Percentiles rank a stretch among this genome's conserved stretches.
Conservation (phyloP, 768 basidiomycete species). For the Suillus hirtellus region DNA sequence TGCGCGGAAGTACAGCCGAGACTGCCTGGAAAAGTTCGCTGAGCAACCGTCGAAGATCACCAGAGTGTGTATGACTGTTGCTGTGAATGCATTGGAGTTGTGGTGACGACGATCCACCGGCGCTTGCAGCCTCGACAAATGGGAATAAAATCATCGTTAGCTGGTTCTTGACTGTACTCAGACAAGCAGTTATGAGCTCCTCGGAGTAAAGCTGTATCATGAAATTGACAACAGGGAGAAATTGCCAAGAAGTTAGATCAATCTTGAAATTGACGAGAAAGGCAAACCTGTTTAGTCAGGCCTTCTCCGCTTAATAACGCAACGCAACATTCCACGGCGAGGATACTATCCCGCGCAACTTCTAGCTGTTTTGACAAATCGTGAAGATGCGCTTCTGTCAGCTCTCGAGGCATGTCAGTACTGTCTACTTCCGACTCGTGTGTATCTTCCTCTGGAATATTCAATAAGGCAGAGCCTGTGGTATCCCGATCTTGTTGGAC, state of each 20-base stretch:
- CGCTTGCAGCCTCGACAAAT: conserved; percentile 71
- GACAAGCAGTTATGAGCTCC: conserved; percentile 82
- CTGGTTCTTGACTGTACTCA: conserved; percentile 76
- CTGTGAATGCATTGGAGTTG: conserved; percentile 55
- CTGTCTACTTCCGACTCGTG: conserved; percentile 4
- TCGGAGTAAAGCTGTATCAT: conserved; percentile 81
- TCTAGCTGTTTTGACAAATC: conserved; percentile 55
- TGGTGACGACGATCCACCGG: conserved; percentile 41
- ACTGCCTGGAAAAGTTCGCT: conserved; percentile 74
- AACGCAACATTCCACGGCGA: conserved; percentile 84
- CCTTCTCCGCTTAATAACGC: conserved; percentile 76
- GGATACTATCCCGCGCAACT: conserved; percentile 66
- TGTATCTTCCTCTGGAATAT: conserved; percentile 8
- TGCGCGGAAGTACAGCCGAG: conserved; percentile 67
- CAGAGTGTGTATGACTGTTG: conserved; percentile 35
- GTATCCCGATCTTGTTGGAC: conserved; percentile 3
- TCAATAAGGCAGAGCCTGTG: background rate
- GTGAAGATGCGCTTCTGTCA: conserved; percentile 52
- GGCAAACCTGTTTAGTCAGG: conserved; percentile 79
- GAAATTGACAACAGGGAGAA: background rate
- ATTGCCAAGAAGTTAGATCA: background rate
- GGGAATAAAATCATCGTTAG: conserved; percentile 82
- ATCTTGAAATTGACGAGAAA: background rate
- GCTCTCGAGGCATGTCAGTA: conserved; percentile 20
- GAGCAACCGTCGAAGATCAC: conserved; percentile 47